Evolutionary conservation across 768 basidiomycete genomes (phyloP), one percentile per base, ranked within the genome.

Genomic region (Postia placenta): DNA sequence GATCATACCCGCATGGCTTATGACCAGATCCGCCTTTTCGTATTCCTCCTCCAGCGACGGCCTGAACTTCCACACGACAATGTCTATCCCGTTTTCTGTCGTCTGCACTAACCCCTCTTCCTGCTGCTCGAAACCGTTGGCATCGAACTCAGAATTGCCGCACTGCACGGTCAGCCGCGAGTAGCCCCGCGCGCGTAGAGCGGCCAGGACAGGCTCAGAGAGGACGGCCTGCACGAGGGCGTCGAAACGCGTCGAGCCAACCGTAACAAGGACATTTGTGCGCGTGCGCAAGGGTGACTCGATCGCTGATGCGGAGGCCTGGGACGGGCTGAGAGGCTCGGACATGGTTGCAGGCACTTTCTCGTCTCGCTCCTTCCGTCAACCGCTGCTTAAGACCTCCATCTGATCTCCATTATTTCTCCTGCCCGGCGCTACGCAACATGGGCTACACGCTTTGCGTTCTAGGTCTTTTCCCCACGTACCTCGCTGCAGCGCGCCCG

Each of bases 401-500:
- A 47, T 25, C 37, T 23, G 41, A 35, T 42, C 36, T 46, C 14
- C 44, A 33, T 22, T 38, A 26, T n/a, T 38, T n/a, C 28, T 45
- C 39, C 30, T 23, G 25, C 36, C 25, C 54, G 48, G 50, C 49
- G 26, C 53, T 48, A 48, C 28, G 27, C 48, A 58, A 46, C n/a
- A 94, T 94, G 92, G 92, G 92, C 17, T 95, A 96, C 67, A 93
- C 90, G 45, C 80, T 95, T 47, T 92, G 91, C 61, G 81, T 94
- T 24, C 69, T 96, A 72, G 92, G 92, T 74, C 52, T 48, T 55
- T 35, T 52, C 37, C 28, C 49, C 27, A 38, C 42, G 48, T 17
- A 3, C 19, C 37, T 50, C 40, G 27, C 53, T n/a, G 49, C 56
- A 28, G 45, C 47, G 39, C 43, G 12, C 38, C 20, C 19, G 42